Conservation (phyloP, 331 rosid species). For the Cydonia oblonga region DNA sequence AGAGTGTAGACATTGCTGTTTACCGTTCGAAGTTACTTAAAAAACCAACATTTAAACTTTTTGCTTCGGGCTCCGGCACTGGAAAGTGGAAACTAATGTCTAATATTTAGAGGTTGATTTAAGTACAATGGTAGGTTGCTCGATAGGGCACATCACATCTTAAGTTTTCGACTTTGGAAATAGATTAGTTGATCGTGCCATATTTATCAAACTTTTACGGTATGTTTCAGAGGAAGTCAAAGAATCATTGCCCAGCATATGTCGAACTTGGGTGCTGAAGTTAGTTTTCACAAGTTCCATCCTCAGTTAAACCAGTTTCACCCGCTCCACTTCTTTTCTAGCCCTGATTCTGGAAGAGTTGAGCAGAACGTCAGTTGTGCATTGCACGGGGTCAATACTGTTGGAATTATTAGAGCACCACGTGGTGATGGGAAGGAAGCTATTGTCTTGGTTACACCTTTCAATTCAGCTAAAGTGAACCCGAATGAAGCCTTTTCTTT, state of each 20-base stretch:
- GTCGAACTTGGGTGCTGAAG: slow-evolving; percentile 69
- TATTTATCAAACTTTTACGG: background rate
- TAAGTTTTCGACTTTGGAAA: background rate
- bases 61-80: background rate
- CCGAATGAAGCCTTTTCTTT: slow-evolving; percentile 59
- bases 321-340: slow-evolving; percentile 70
- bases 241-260: slow-evolving; percentile 55
- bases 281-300: slow-evolving; percentile 64
- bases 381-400: slow-evolving; percentile 51
- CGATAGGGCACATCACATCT: background rate
- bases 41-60: background rate
- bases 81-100: background rate
- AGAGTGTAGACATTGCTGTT: background rate
- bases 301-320: slow-evolving; percentile 50
- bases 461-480: slow-evolving; percentile 39
- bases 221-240: slow-evolving; percentile 40
- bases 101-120: background rate
- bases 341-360: slow-evolving; percentile 43
- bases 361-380: slow-evolving; percentile 54
- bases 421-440: slow-evolving; percentile 98
- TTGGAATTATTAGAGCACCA: slow-evolving; percentile 89
- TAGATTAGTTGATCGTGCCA: background rate
- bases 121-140: background rate
- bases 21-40: background rate
- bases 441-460: slow-evolving; percentile 82